A percentile compares a stretch with the other conserved stretches of the same genome.
Evolutionary conservation across 73 alveolate genomes (phyloP).

Genomic region (Tetrahymena thermophila): DNA sequence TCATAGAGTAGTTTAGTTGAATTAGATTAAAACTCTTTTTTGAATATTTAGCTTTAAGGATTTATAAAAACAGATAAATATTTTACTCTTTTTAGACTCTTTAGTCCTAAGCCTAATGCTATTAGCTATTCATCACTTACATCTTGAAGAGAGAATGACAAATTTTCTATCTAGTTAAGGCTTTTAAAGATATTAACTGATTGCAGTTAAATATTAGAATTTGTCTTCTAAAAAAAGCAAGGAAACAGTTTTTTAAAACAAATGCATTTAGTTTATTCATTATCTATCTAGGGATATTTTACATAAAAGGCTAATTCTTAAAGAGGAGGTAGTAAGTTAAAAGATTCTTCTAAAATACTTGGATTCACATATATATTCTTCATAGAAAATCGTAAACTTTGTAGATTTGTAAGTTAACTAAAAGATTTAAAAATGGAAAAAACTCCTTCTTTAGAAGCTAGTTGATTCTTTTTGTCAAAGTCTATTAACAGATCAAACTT

Average conservation of each 20-base stretch:
- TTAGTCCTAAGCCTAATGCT: background rate
- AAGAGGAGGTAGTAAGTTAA: background rate
- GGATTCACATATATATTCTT: background rate
- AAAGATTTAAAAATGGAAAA: background rate
- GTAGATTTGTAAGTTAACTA: background rate
- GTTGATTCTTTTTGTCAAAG: background rate
- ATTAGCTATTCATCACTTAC: background rate
- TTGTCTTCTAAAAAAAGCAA: background rate
- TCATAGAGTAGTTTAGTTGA: background rate
- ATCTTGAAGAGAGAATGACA: background rate
- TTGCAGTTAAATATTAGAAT: background rate
- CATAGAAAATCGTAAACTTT: background rate
- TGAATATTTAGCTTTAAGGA: background rate
- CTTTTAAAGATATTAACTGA: background rate
- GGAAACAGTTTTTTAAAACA: background rate
- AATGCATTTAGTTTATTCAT: background rate
- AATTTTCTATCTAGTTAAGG: background rate
- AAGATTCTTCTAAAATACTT: background rate
- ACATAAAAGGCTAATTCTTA: background rate
- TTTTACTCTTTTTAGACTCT: background rate
- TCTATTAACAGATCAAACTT: background rate
- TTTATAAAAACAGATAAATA: background rate
- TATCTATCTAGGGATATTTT: background rate
- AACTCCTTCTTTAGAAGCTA: background rate
- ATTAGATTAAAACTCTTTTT: background rate